Base-by-base conservation (phyloP, 2,329 filamentous ascomycete genomes). In the Penicillium capsulatum region DNA sequence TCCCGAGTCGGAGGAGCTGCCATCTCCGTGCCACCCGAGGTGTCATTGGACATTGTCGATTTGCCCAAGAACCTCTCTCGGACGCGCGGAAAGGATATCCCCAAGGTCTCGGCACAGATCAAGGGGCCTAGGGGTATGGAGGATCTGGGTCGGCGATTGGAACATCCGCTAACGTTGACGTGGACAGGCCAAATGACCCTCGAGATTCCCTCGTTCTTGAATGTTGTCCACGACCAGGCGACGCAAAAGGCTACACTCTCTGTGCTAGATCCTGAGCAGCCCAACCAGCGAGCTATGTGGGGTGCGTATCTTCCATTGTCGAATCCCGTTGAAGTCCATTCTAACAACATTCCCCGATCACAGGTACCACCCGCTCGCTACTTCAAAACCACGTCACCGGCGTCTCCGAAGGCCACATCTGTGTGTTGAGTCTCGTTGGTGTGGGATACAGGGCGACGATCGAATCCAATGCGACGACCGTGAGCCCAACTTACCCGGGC, bases 371-470 rank as follows among this genome's bases (percentile, higher is more conserved):
- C 31, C 90, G 92, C 70, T 83, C 89, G 22, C 91, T 94, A 61
- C 76, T 98, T 38, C 84, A 86, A 58, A 94, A 92, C 64, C 81
- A 94, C 72, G 85, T 98, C 46, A 80, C 89, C 48, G 92, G 92
- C 44, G 92, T 98, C 15, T 94, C 88, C 26, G 92, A 98, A 76
- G 92, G 92, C 24, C 92, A 98, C 69, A 90, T 87, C 13, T 89
- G 90, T 22, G 89, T 98, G 55, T 75, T 98, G 37, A 84, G 91
- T 50, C 77, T 98, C 37, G 89, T 97, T 17, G 92, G 92, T 60
- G 92, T 98, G 43, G 92, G 92, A 45, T 98, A 96, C 76, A 80
- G 91, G 67, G 92, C 92, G 11, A 85, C 80, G 3, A 77, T 98
- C 54, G 90, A 97, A 66, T 70, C 81, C 42, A 83, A 77, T 27